Base-by-base conservation (phyloP, 352 stramenopile species). In the Phytophthora macrochlamydospora region DNA sequence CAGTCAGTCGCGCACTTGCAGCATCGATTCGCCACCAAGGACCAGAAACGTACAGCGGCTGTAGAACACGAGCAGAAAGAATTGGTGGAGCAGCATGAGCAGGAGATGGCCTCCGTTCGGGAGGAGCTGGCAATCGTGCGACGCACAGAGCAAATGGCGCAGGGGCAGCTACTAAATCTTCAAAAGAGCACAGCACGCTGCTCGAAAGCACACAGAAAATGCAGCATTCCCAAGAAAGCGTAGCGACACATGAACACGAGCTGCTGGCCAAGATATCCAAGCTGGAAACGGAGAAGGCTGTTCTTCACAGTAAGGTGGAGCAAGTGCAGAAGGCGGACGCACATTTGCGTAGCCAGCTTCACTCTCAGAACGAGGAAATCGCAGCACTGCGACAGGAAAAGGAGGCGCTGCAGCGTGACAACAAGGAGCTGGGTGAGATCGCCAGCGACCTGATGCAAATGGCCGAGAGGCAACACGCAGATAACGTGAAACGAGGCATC, bases 1-100 rank as follows among this genome's bases (percentile, higher is more conserved):
- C 80, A 94, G 62, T 87, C 80, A 28, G 70, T 91, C 13, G 68
- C 82, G 4, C 83, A 94, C 53, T 78, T 92, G 51, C 83, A 91
- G 67, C 74, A 88, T 56, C 81, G 77, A 30, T 79, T 82, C 44
- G 68, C 82, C 30, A 76, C 50, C 51, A 90, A 87, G 62, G 72
- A 91, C n/a, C 75, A 89, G 46, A 76, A 87, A 38, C 76, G 75
- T n/a, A 69, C 76, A 14, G 79, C 69, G 4, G 59, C 64, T 1
- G 62, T 88, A 3, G 73, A 89, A 32, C 69, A 78, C 12, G 37
- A 75, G 7, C 78, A 81, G 18, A 65, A 68, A n/a, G 71, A 85
- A 11, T 32, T 90, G 9, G 74, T 81, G 7, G 57, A 69, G 7
- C 64, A 83, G 32, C 61, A 84, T 56, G 64, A 67, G 11, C 51